Evolutionary conservation across 2,329 filamentous ascomycete species (phyloP), one percentile per base, ranked within the genome.

Genomic region (Leptographium procerum): DNA sequence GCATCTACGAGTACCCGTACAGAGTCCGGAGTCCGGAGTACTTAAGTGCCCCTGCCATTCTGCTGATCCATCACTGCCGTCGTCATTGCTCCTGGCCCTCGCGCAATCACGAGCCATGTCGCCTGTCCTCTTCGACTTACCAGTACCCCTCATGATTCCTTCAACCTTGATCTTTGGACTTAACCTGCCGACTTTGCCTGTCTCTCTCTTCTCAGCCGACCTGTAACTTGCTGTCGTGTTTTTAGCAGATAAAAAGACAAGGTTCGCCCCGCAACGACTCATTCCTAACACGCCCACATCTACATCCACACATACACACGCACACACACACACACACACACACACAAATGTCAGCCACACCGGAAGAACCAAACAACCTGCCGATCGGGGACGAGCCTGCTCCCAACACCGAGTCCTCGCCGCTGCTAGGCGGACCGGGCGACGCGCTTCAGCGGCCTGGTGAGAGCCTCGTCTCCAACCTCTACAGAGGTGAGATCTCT

Each of bases 401-500:
- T 19, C 22, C 16, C 36, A 31, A 8, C 10, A 31, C 53, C 16
- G 86, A 89, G 67, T 78, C 85, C 56, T 84, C 89, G 66, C 88
- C 88, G 63, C 75, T 92, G 57, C 76, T 92, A 34, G 87, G 86
- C 57, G 75, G 78, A 55, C 78, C 84, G 50, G 89, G 89, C 52
- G 88, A 91, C 73, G 88, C 83, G 11, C 81, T 83, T 54, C 89
- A 95, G 74, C 74, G 75, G 60, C 80, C 86, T 43, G 79, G 80
- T 19, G 78, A 82, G 60, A 76, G 83, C 28, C 77, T 95, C 57
- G 75, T 82, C 61, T 77, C 78, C 65, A 96, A 96, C 67, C 77
- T 95, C 47, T 75, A 87, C 62, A 80, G 88, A 43, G 91, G 91
- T 92, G 76, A 13, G 34, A 10, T 36, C 8, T 40, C 36, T 40